Conservation (phyloP, 805 yeast species). For the Danielia reshetovae region DNA sequence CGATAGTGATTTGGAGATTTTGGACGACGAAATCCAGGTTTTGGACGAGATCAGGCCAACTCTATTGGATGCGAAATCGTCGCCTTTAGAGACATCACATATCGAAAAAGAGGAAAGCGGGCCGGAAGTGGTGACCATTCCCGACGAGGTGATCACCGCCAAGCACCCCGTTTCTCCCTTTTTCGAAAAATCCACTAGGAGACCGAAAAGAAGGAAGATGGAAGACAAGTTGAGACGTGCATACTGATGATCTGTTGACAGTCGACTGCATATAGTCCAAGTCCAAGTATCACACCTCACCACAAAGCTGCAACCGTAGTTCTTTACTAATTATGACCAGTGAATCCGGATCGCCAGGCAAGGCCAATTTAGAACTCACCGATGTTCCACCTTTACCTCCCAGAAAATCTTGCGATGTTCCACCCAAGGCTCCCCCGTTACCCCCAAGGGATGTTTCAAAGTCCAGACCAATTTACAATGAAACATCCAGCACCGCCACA, state of each 20-base stretch:
- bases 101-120: no score
- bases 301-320: background rate
- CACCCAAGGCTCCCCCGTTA: conserved; percentile 6
- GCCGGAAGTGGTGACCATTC: background rate
- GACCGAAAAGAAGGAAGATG: background rate
- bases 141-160: background rate
- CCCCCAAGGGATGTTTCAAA: conserved; percentile 9
- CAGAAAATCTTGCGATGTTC: background rate
- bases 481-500: conserved; percentile 7
- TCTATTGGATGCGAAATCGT: no score
- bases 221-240: no score
- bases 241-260: no score
- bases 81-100: no score
- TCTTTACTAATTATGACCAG: background rate
- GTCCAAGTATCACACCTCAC: background rate
- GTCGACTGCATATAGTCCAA: no score
- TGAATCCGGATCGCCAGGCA: background rate
- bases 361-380: background rate
- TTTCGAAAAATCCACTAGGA: background rate
- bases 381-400: background rate
- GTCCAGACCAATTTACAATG: conserved; percentile 5
- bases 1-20: conserved; percentile 9
- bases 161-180: background rate
- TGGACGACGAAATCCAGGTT: conserved; percentile 8
- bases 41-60: no score